A percentile compares a stretch with the other conserved stretches of the same genome.
phyloP scores from a whole-genome alignment of 805 yeast genomes.

The Ogataea saltuana region DNA sequence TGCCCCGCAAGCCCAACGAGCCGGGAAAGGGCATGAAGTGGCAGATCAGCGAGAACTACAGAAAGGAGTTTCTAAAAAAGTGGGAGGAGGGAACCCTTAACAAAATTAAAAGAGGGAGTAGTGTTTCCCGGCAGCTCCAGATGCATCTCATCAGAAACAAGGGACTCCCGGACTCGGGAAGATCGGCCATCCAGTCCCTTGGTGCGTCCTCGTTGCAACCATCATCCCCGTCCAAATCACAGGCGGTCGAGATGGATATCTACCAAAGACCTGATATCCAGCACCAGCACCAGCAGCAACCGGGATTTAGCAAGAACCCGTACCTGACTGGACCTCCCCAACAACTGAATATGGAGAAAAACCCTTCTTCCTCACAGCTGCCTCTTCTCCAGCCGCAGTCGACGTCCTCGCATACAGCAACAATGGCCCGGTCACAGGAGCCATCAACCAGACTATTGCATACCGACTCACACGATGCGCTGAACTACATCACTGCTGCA shows the following conservation, averaged over 20 bases:
- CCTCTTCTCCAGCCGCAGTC: conserved; percentile 4
- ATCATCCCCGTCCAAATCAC: conserved; percentile 6
- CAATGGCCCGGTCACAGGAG: conserved; percentile 9
- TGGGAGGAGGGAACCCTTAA: conserved; percentile 74
- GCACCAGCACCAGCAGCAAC: conserved; percentile 2
- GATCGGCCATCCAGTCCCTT: conserved; percentile 23
- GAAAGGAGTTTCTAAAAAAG: conserved; percentile 79
- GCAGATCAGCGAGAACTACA: conserved; percentile 87
- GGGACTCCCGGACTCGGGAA: conserved; percentile 49
- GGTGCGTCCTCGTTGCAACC: conserved; percentile 7
- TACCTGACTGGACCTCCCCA: conserved; percentile 3
- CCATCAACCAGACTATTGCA: conserved; percentile 7
- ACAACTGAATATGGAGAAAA: background rate
- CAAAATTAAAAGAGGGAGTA: conserved; percentile 75
- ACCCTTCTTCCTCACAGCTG: background rate
- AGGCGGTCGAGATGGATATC: conserved; percentile 12
- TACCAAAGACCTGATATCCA: conserved; percentile 14
- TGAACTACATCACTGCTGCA: conserved; percentile 31
- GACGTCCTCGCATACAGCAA: conserved; percentile 4
- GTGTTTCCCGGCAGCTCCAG: conserved; percentile 78
- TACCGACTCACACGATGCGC: conserved; percentile 29
- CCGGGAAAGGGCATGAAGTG: conserved; percentile 99
- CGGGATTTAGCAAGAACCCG: conserved; percentile 2
- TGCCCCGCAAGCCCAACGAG: conserved; percentile 91
- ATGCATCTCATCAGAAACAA: conserved; percentile 66